Base-by-base conservation (phyloP, 371 early-diverging fungal species). In the Mucor indicus region DNA sequence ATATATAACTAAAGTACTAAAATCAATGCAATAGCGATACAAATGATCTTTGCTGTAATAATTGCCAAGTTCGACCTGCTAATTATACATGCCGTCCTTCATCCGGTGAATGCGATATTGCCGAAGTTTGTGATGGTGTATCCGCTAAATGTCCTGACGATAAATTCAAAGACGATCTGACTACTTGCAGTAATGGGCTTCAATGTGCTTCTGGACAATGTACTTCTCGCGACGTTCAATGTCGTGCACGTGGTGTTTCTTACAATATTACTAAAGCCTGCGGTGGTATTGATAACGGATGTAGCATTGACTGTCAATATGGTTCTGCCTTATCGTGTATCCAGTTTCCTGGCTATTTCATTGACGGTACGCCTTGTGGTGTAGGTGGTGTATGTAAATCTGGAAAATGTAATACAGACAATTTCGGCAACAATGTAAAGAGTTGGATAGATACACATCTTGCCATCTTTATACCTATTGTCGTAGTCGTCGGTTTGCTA, bases 361-460 rank as follows among this genome's bases (percentile, higher is more conserved):
- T 88, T 9, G 95, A 96, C 50, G 97, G 97, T 24, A 90, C 95
- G 0, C 76, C 89, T 1, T 96, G 97, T 60, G 95, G 95, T 15
- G 59, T 81, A 40, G 81, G 78, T 41, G 89, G 89, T 24, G 55
- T 59, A 7, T 91, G 91, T 50, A 75, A 67, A 15, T 29, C 55
- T 3, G 82, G 82, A 3, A 22, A 21, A 11, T 86, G 84, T 25
- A 44, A 50, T 43, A 32, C 27, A 1, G 44, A 48, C 8, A 62
- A 62, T 27, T 44, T 57, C 38, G 62, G 57, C 38, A 55, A 57
- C 33, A 57, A 57, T 25, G 44, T 37, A 10, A 35, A 42, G 33
- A 50, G 43, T 35, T 85, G 83, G 82, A 62, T 74, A 19, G 61
- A 77, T 5, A 66, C 64, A 3, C 64, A 83, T 46, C 53, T 69